Conservation (phyloP, 495 filamentous ascomycete species). For the Hypoxylon cercidicola region DNA sequence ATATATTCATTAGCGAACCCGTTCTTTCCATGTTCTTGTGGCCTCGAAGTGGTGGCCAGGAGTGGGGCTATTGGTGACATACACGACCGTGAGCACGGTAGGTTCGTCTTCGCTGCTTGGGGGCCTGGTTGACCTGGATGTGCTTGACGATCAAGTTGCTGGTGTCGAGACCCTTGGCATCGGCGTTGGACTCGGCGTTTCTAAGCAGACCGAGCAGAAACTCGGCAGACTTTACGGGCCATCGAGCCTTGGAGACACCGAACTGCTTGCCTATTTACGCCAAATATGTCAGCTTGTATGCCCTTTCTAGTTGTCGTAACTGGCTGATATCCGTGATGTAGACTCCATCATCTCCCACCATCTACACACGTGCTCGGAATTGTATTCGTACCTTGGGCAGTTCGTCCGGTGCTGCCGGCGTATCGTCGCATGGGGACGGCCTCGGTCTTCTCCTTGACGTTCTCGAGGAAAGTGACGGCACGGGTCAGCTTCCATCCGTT, state of each 20-base stretch:
- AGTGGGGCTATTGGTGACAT: conserved; percentile 59
- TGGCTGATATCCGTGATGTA: neutral
- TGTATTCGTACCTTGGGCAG: conserved; percentile 87
- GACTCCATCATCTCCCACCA: neutral
- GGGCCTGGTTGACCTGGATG: conserved; percentile 99
- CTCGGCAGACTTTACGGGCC: conserved; percentile 98
- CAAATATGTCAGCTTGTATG: conserved; percentile 43
- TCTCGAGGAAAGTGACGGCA: conserved; percentile 93
- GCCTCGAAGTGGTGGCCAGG: too few species aligned
- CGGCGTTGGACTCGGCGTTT: conserved; percentile 99
- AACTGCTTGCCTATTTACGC: conserved; percentile 87
- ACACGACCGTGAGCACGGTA: conserved; percentile 99
- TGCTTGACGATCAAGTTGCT: conserved; percentile 96
- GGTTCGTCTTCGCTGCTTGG: conserved; percentile 96
- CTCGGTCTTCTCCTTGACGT: conserved; percentile 94
- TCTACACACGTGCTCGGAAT: neutral
- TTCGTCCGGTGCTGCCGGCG: conserved; percentile 90
- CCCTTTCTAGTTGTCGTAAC: neutral
- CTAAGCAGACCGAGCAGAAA: conserved; percentile 96
- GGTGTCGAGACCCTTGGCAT: conserved; percentile 98
- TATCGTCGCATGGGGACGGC: conserved; percentile 97
- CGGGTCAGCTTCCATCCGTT: conserved; percentile 98
- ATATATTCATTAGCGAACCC: conserved; percentile 33
- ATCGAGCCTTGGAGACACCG: conserved; percentile 95
- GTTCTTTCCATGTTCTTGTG: neutral